These are phyloP conservation scores for Metarhizium album DNA, from an alignment of 2,329 filamentous ascomycete genomes.

Conservation along the genomic window DNA sequence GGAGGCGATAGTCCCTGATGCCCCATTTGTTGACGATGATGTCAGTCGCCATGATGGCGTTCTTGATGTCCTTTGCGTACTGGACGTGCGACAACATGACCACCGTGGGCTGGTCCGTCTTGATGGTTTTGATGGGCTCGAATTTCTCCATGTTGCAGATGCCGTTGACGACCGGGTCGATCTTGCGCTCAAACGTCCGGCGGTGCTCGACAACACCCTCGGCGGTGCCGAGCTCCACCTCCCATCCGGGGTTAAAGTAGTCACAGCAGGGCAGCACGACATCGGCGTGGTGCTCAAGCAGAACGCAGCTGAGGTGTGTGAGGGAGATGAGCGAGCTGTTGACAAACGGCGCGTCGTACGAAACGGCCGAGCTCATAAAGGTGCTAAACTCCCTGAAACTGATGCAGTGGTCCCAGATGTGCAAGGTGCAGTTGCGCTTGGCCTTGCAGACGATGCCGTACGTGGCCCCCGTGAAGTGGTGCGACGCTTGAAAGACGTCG, in stretches of 20 bases:
- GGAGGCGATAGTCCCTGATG: neutral
- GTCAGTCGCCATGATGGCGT: neutral
- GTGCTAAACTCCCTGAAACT: neutral
- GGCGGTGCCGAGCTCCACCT: neutral
- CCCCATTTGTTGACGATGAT: slow-evolving; percentile 1
- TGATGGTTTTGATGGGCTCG: neutral
- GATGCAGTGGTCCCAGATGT: neutral
- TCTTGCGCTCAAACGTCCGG: neutral
- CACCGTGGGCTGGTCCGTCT: neutral
- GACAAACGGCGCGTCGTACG: neutral
- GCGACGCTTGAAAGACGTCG: neutral
- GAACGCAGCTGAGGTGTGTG: neutral
- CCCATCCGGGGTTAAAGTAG: neutral
- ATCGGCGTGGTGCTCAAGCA: neutral
- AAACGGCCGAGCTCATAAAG: neutral
- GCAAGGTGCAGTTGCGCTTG: neutral
- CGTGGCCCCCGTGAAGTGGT: neutral
- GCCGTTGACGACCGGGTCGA: neutral
- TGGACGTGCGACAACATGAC: neutral
- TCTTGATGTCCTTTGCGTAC: neutral
- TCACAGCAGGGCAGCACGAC: neutral
- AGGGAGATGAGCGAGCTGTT: neutral
- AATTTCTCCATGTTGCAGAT: neutral
- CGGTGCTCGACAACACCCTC: neutral
- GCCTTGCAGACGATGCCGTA: slow-evolving; percentile 1